Base-by-base conservation (phyloP, 75 land plant genomes). In the Isoetes taiwanensis region DNA sequence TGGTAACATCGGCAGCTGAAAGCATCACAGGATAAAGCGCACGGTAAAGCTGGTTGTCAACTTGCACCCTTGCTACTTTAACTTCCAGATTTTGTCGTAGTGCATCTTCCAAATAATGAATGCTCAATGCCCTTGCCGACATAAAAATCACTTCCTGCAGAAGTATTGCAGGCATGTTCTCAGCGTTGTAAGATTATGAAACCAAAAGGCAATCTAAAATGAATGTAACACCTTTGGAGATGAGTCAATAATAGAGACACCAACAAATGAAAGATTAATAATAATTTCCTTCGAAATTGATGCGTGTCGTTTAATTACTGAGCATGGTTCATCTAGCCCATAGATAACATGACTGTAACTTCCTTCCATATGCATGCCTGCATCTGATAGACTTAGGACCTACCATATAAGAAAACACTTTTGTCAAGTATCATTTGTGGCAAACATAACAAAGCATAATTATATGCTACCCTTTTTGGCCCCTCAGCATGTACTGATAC, bases 401-500 rank as follows among this genome's bases (percentile, higher is more conserved):
- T 63, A 52, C 14, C 56, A 54, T 2, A 62, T 40, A 11, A 10
- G 39, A 37, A 37, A 37, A 37, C 9, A 10, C n/a, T n/a, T n/a
- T n/a, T n/a, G n/a, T n/a, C n/a, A n/a, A n/a, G n/a, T n/a, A n/a
- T n/a, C n/a, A n/a, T n/a, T n/a, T n/a, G n/a, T n/a, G n/a, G n/a
- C n/a, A n/a, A n/a, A n/a, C n/a, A n/a, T n/a, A n/a, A n/a, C n/a
- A n/a, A n/a, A n/a, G n/a, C n/a, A 32, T 20, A 31, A 57, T 41
- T 3, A 32, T 19, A 28, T n/a, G 29, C 19, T 28, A 93, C 98
- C 90, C 91, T 81, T 9, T 67, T 80, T 52, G 96, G 83, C 34
- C 86, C 98, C 67, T 93, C 98, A 46, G 98, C 83, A 73, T 72
- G 78, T 8, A 88, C 67, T 46, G 83, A 72, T 11, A 87, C 41